phyloP scores from a whole-genome alignment of 2,329 filamentous ascomycete species.

The Botrytis galanthina region DNA sequence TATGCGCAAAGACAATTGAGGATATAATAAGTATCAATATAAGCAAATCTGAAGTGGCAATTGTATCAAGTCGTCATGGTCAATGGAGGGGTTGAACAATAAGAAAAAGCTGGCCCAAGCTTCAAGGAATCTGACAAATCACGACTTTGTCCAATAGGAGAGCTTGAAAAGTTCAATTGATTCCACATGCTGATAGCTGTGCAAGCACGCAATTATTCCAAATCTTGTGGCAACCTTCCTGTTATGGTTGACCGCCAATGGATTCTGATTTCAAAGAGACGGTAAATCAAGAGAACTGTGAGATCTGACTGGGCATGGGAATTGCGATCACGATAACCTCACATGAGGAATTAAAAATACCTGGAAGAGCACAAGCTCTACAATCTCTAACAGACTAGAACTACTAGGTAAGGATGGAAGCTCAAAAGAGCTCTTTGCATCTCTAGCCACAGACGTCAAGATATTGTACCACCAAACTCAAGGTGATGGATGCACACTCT shows the following conservation, averaged over 20 bases:
- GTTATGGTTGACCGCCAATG: slow-evolving; percentile 2
- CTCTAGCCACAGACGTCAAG: not conserved
- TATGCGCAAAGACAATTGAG: not conserved
- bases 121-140: slow-evolving; percentile 1
- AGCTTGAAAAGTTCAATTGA: not conserved
- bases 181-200: not conserved
- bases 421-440: not conserved
- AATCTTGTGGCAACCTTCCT: not conserved
- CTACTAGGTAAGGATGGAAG: not conserved
- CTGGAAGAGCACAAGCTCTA: not conserved
- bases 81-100: slow-evolving; percentile 1
- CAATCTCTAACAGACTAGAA: not conserved
- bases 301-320: not conserved
- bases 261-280: not conserved
- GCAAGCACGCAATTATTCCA: slow-evolving; percentile 2
- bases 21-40: slow-evolving; percentile 4
- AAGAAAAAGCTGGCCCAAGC: not conserved
- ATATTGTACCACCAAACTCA: not conserved
- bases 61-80: slow-evolving; percentile 10
- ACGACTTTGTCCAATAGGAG: not conserved
- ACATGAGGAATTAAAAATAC: not conserved
- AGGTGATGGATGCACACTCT: not conserved
- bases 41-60: slow-evolving; percentile 12
- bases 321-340: not conserved
- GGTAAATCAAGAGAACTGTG: not conserved